Evolutionary conservation across 345 rosid species (phyloP).

Genomic region (Eucalyptus pauciflora): DNA sequence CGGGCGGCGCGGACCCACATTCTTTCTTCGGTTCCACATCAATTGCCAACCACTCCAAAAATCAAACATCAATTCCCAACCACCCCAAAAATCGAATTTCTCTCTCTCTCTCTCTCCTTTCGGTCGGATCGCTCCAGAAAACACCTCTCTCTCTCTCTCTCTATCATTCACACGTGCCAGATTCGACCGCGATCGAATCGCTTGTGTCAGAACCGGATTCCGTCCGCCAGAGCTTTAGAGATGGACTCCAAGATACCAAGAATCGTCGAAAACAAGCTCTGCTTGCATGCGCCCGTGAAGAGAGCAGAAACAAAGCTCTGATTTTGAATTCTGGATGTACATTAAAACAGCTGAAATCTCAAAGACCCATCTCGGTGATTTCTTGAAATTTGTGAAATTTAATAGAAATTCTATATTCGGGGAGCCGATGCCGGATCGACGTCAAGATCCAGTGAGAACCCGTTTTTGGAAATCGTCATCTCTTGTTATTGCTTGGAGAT

Average conservation of each 20-base stretch:
- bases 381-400: not conserved
- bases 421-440: not conserved
- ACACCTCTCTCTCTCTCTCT: not conserved
- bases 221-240: not conserved
- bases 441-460: not conserved
- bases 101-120: not conserved
- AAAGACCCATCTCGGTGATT: not conserved
- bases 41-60: too few relatives aligned
- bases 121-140: not conserved
- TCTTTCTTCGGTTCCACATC: not conserved
- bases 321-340: not conserved
- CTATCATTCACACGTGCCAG: too few relatives aligned
- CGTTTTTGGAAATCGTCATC: not conserved
- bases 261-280: not conserved
- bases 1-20: not conserved
- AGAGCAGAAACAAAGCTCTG: not conserved
- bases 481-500: not conserved
- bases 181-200: not conserved
- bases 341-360: not conserved
- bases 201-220: not conserved
- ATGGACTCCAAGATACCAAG: not conserved
- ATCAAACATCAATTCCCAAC: too few relatives aligned
- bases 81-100: too few relatives aligned
- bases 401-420: not conserved
- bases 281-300: not conserved